Percentiles rank a stretch among this genome's conserved stretches.
Evolutionary conservation across 306 rosid species (phyloP).

Genomic region (Vigna reflexopilosa): DNA sequence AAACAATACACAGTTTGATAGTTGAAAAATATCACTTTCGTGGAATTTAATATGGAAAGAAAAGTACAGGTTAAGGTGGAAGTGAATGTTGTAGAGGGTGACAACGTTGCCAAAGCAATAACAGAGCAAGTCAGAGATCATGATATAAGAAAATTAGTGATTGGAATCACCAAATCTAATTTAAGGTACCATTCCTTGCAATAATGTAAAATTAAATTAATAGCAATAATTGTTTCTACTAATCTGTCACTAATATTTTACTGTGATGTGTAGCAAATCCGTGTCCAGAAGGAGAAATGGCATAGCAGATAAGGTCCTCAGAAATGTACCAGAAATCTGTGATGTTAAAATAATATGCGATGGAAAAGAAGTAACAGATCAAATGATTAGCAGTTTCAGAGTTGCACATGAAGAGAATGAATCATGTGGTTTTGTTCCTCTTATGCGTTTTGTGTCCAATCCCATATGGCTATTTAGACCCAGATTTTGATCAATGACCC

Average conservation of each 20-base stretch:
- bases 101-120: constrained; percentile 47
- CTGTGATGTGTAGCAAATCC: constrained; percentile 28
- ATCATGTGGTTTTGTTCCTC: background rate
- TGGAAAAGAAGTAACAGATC: constrained; percentile 49
- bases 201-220: background rate
- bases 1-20: background rate
- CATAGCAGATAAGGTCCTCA: constrained; percentile 37
- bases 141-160: constrained; percentile 48
- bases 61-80: constrained; percentile 51
- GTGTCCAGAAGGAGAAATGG: constrained; percentile 18
- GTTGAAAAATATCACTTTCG: background rate
- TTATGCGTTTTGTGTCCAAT: constrained; percentile 19
- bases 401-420: constrained; percentile 12
- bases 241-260: background rate
- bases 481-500: background rate
- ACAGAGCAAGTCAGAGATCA: constrained; percentile 34
- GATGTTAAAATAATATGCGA: constrained; percentile 51
- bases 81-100: constrained; percentile 36
- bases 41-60: background rate
- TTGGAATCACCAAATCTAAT: constrained; percentile 45
- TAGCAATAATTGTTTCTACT: background rate
- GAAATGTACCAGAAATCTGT: constrained; percentile 43
- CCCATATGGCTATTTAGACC: constrained; percentile 32
- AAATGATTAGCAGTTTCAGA: constrained; percentile 12
- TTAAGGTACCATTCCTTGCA: constrained; percentile 35